These are phyloP conservation scores for Eucalyptus melliodora DNA, from an alignment of 345 rosid genomes.

Conservation along the genomic window DNA sequence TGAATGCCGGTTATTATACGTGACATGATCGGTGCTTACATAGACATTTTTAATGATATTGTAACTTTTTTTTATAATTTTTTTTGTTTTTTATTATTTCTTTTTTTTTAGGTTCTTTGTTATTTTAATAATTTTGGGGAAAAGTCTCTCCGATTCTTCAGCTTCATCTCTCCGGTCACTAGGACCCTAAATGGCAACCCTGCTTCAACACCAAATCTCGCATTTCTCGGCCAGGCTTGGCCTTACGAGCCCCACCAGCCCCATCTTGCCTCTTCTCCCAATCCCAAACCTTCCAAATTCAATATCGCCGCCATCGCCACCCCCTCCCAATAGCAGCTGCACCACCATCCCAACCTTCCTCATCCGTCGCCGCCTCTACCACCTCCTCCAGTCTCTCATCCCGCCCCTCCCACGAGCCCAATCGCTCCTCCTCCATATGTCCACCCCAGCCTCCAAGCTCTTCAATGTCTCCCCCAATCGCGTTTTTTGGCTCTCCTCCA, in stretches of 20 bases:
- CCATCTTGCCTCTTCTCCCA: slow-evolving; percentile 51
- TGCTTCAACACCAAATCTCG: slow-evolving; percentile 72
- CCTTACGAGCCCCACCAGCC: slow-evolving; percentile 53
- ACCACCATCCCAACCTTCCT: slow-evolving; percentile 13
- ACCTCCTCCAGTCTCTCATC: slow-evolving; percentile 54
- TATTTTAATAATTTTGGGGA: neutral
- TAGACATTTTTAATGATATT: too few species aligned
- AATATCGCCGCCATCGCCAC: neutral
- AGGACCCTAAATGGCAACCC: neutral
- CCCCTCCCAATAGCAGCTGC: slow-evolving; percentile 14
- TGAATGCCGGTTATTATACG: too few species aligned
- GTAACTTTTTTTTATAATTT: too few species aligned
- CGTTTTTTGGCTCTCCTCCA: slow-evolving; percentile 48
- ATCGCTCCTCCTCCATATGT: slow-evolving; percentile 71
- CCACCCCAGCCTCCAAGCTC: slow-evolving; percentile 49
- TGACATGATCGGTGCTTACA: fast-evolving
- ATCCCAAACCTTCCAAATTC: slow-evolving; percentile 13
- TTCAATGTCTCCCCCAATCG: slow-evolving; percentile 69
- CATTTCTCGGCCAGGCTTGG: slow-evolving; percentile 79
- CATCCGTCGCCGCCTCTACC: slow-evolving; percentile 12
- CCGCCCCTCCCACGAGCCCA: slow-evolving; percentile 84
- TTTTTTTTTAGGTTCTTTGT: too few species aligned
- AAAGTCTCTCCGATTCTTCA: neutral
- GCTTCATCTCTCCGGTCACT: neutral
- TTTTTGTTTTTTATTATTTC: too few species aligned